Evolutionary conservation across 2,329 filamentous ascomycete species (phyloP), one percentile per base, ranked within the genome.

Genomic region (Colletotrichum liriopes): DNA sequence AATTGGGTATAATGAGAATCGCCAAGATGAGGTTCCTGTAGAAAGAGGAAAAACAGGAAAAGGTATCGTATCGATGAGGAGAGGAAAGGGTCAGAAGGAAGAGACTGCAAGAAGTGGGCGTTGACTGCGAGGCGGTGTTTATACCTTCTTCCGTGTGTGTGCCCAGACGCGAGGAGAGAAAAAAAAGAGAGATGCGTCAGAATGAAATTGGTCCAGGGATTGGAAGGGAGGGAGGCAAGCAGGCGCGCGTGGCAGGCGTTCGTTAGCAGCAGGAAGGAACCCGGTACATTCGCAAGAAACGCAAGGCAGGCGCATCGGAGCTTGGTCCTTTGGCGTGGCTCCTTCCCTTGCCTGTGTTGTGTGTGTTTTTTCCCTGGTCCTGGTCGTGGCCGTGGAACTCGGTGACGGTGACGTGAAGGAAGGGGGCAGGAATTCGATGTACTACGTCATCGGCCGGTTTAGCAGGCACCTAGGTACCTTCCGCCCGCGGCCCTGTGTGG

Each of bases 1-100:
- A 54, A 56, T 69, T 54, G 67, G 69, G 69, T 72, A 72, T 72
- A 72, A 60, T 69, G 52, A 45, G 58, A 63, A 72, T 71, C 68
- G 68, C 59, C 47, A 63, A 55, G 49, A 54, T 65, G 61, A 41
- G 49, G 64, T 67, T 67, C 68, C 68, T 71, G 55, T 70, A 23
- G 35, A 49, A 61, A 56, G 60, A 67, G 39, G 37, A 45, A 45
- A 61, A 61, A 49, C 64, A 63, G 69, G 55, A 64, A 72, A 58
- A 69, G 69, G 59, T 64, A 64, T 64, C 49, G 49, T 64, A 69
- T 69, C 59, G 69, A 54, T 68, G 69, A 49, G 58, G 63, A 29
- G 43, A 63, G 51, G n/a, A 41, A 26, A 39, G 47, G 29, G 41
- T 9, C 41, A 20, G 37, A 29, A 20, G 18, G 26, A 41, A 58